Evolutionary conservation across 306 rosid genomes (phyloP), one percentile per base, ranked within the genome.

Genomic region (Inga oerstediana): DNA sequence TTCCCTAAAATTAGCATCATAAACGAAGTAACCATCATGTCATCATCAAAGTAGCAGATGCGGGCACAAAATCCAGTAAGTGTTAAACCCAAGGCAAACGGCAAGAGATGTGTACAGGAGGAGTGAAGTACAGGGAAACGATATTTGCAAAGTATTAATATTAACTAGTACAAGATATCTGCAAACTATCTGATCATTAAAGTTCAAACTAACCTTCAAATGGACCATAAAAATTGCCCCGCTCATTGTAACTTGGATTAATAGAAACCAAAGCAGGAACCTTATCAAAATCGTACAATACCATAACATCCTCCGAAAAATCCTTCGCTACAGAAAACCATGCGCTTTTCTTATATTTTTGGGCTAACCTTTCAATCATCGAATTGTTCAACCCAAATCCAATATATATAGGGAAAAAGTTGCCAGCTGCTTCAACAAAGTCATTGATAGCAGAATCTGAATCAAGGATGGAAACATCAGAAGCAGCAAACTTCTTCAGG

Each of bases 301-400:
- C 62, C 97, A 91, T 97, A 59, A 82, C 81, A 83, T 97, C 97
- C 90, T 94, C 99, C 0, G 99, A 92, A 84, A 97, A 92, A 79
- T 87, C 97, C 88, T 90, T 92, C 35, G 95, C 98, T 83, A 97
- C 97, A 12, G 97, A 88, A 86, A 97, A 97, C 99, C 98, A 97
- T 51, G 99, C 98, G 86, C 88, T 92, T 54, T 89, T 94, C 93
- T 91, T 94, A 82, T 92, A 94, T 85, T 92, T 91, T 79, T 76
- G 14, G 56, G 91, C 98, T 6, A 90, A 72, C 67, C 84, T 84
- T 43, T 93, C 91, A 76, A 97, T 83, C 70, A 87, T 5, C 0
- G 97, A 88, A 78, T 80, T 88, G 17, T 91, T 71, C 87, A 97
- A 85, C 69, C 97, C 99, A 86, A 97, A 97, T 39, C 98, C 98